phyloP scores from a whole-genome alignment of 2,329 filamentous ascomycete species.

The Fusarium dlaminii region DNA sequence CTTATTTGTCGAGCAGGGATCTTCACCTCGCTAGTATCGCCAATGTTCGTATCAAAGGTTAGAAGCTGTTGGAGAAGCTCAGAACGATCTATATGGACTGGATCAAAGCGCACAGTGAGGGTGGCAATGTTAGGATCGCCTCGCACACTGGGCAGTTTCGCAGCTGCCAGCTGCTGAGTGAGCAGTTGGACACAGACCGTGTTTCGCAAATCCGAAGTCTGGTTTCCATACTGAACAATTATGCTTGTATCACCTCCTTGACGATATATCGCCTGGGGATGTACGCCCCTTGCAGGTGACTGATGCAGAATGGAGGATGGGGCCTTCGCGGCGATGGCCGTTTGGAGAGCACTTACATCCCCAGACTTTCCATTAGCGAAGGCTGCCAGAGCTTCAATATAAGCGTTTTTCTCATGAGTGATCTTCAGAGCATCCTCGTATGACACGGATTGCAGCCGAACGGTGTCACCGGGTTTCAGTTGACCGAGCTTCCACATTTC shows the following conservation, averaged over 20 bases:
- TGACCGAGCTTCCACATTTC: slow-evolving; percentile 51
- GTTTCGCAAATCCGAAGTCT: background rate
- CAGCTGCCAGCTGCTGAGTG: background rate
- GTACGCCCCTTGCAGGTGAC: background rate
- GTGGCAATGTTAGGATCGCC: background rate
- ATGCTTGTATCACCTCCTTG: background rate
- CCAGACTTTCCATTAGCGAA: background rate
- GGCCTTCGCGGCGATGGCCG: no score
- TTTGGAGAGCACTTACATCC: background rate
- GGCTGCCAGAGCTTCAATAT: background rate
- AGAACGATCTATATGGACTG: background rate
- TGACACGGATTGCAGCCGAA: slow-evolving; percentile 22
- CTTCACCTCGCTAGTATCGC: background rate
- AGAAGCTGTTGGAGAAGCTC: background rate
- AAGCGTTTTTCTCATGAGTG: background rate
- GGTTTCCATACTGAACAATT: background rate
- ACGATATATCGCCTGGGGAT: background rate
- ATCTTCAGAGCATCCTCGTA: background rate
- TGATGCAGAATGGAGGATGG: background rate
- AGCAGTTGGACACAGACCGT: background rate
- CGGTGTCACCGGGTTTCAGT: slow-evolving; percentile 44
- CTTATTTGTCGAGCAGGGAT: background rate
- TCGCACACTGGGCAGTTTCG: background rate
- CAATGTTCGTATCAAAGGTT: background rate
- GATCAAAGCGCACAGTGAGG: background rate